Evolutionary conservation across 768 basidiomycete species (phyloP).

Genomic region (Antrodiella citrinella): DNA sequence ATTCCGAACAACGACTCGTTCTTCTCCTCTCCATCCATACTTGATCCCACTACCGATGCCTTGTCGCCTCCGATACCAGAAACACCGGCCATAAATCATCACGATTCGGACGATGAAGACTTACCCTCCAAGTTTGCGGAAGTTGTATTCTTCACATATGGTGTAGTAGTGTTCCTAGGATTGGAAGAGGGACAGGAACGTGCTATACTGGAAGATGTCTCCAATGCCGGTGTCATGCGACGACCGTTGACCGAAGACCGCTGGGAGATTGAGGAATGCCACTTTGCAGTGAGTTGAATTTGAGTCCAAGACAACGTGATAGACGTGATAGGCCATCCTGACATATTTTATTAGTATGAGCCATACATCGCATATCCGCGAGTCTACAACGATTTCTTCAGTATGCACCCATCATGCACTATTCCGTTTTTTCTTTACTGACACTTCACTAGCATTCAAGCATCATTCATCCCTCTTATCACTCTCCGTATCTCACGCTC

Average conservation of each 20-base stretch:
- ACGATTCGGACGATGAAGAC: not conserved
- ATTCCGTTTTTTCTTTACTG: constrained; percentile 3
- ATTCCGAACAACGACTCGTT: not conserved
- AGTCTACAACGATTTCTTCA: constrained; percentile 95
- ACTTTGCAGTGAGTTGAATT: constrained; percentile 69
- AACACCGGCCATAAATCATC: not conserved
- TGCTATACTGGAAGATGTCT: constrained; percentile 78
- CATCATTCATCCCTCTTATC: constrained; percentile 85
- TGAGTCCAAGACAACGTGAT: no score
- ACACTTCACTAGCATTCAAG: constrained; percentile 66
- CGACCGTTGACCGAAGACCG: constrained; percentile 53
- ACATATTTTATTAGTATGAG: constrained; percentile 61
- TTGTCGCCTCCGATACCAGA: not conserved
- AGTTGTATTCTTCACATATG: constrained; percentile 77
- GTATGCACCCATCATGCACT: constrained; percentile 33
- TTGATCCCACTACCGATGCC: not conserved
- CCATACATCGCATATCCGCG: constrained; percentile 76
- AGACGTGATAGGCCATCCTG: no score
- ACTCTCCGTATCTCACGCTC: constrained; percentile 88
- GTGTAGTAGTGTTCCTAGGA: constrained; percentile 90
- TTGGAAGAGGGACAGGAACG: constrained; percentile 72
- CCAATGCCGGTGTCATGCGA: constrained; percentile 60
- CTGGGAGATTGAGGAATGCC: constrained; percentile 93
- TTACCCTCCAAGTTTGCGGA: constrained; percentile 55
- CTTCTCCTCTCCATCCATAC: constrained; percentile 1